These are phyloP conservation scores for Datisca glomerata DNA, from an alignment of 306 rosid genomes.

Conservation along the genomic window DNA sequence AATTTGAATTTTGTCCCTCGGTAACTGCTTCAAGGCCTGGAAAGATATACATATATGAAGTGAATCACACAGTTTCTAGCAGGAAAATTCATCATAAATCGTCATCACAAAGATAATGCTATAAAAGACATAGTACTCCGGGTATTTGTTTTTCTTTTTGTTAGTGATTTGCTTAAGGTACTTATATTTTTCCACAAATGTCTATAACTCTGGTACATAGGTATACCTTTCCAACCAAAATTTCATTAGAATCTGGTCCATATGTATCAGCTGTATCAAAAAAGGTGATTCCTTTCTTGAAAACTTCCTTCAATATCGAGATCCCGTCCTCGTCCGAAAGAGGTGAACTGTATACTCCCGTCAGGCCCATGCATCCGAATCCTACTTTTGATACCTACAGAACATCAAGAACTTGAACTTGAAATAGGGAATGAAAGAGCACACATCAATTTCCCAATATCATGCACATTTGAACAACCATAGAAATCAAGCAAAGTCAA, in stretches of 20 bases:
- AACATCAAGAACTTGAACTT: no score
- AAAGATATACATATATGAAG: background rate
- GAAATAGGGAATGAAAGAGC: no score
- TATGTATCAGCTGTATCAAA: constrained; percentile 57
- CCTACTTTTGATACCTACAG: constrained; percentile 69
- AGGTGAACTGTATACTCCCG: constrained; percentile 40
- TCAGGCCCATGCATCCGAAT: constrained; percentile 56
- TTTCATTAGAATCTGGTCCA: constrained; percentile 45
- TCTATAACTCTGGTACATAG: background rate
- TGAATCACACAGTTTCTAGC: background rate
- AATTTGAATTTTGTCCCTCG: constrained; percentile 58
- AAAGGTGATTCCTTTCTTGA: constrained; percentile 50
- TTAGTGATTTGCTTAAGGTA: background rate
- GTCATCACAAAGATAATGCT: background rate
- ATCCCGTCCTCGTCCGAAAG: constrained; percentile 43
- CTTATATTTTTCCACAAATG: background rate
- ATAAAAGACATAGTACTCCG: background rate
- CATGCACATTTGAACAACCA: no score
- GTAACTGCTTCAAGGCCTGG: constrained; percentile 58
- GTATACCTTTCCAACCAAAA: constrained; percentile 60
- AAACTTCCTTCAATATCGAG: constrained; percentile 46
- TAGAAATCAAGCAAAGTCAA: no score
- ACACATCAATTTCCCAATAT: no score
- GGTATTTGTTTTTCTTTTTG: background rate
- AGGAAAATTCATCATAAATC: background rate